phyloP scores from a whole-genome alignment of 108 stramenopile genomes.

The Conticribra weissflogii region DNA sequence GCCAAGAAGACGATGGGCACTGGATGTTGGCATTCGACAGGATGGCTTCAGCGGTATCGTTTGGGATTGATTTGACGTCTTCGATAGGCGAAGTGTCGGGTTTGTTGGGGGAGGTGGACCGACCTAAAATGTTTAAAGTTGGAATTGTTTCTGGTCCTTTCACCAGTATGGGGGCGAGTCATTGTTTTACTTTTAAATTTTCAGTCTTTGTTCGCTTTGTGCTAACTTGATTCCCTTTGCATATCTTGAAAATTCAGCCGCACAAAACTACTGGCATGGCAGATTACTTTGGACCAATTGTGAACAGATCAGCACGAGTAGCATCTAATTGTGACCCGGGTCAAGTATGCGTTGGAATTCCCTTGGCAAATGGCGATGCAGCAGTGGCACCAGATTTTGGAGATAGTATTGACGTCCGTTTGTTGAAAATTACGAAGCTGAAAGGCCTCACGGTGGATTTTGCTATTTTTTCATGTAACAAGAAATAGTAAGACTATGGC shows the following conservation, averaged over 20 bases:
- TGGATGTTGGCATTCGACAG: constrained; percentile 48
- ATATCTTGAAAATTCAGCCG: not conserved
- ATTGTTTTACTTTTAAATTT: too few relatives aligned
- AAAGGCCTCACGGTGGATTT: not conserved
- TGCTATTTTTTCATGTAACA: not conserved
- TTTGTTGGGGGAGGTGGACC: constrained; percentile 22
- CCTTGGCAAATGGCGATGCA: constrained; percentile 2
- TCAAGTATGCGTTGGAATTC: constrained; percentile 28
- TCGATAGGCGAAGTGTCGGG: constrained; percentile 13
- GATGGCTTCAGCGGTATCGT: constrained; percentile 27
- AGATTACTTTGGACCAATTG: constrained; percentile 47
- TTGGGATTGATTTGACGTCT: constrained; percentile 37
- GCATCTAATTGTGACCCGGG: constrained; percentile 27
- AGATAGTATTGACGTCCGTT: constrained; percentile 3
- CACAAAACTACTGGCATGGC: constrained; percentile 19
- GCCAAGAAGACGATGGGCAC: constrained; percentile 35
- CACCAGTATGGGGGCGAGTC: constrained; percentile 30
- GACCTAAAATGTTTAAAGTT: constrained; percentile 30
- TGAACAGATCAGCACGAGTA: constrained; percentile 36
- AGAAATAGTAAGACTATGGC: not conserved
- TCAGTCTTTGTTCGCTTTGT: too few relatives aligned
- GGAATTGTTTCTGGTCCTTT: constrained; percentile 35
- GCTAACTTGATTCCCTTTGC: not conserved
- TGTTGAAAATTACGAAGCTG: constrained; percentile 9
- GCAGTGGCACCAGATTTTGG: constrained; percentile 21